phyloP scores from a whole-genome alignment of 192 early-diverging fungal species.

The Kickxella alabastrina region DNA sequence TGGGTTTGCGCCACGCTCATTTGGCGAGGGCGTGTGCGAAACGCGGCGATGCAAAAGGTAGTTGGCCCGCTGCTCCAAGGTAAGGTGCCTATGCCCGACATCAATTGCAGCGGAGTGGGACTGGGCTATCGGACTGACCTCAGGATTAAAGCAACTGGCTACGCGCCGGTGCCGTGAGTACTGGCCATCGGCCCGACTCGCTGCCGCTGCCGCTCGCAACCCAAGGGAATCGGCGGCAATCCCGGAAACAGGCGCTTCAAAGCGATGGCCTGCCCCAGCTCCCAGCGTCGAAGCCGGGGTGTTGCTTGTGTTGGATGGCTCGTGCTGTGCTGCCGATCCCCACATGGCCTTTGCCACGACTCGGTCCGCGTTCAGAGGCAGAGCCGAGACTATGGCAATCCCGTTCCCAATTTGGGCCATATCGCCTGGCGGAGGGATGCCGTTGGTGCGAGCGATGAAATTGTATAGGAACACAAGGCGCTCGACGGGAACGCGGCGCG shows the following conservation, averaged over 20 bases:
- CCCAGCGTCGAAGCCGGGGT: background rate
- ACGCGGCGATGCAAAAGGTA: conserved; percentile 11
- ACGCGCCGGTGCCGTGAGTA: conserved; percentile 8
- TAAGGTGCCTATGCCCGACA: too few species aligned
- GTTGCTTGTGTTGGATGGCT: background rate
- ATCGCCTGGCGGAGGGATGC: conserved; percentile 15
- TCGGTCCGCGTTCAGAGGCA: conserved; percentile 32
- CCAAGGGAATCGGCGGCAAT: background rate
- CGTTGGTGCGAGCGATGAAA: conserved; percentile 15
- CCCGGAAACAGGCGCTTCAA: background rate
- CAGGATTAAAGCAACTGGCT: conserved; percentile 10
- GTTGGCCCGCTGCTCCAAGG: conserved; percentile 1
- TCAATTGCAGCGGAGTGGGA: too few species aligned
- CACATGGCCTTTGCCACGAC: conserved; percentile 33
- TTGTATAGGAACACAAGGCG: conserved; percentile 44
- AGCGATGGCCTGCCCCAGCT: conserved; percentile 1
- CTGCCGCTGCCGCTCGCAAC: background rate
- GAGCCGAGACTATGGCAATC: conserved; percentile 25
- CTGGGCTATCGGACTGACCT: background rate
- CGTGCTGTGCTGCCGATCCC: background rate
- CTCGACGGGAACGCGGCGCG: conserved; percentile 35
- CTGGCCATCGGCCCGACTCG: background rate
- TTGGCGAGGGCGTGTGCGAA: conserved; percentile 19
- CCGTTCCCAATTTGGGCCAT: conserved; percentile 45
- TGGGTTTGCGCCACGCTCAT: background rate